Base-by-base conservation (phyloP, 805 yeast species). In the Yamadazyma akitaensis region DNA sequence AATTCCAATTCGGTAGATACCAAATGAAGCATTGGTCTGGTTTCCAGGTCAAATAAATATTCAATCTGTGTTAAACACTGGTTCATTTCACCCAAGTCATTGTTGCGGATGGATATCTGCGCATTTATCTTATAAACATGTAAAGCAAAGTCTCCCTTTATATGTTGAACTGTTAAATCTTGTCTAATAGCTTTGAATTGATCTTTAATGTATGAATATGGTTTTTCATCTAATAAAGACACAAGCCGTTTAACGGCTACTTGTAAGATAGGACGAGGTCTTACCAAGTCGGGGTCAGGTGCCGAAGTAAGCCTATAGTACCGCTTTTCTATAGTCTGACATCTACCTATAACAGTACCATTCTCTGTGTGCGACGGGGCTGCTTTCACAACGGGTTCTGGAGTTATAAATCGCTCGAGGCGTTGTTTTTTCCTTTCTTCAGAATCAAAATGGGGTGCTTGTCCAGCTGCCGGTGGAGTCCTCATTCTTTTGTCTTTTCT, bases 121-220 rank as follows among this genome's bases (percentile, higher is more conserved):
- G 94, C 94, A 64, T 92, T 96, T 2, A 82, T 76, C 63, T 89
- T 94, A 63, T 94, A 92, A 0, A 89, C 96, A 45, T 68, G 60
- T 5, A 89, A 79, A 0, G 97, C 80, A 60, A 94, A 87, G 37
- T 78, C 82, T 57, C 81, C 81, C 56, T 84, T 84, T 37, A 92
- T 83, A 59, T 86, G 86, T 66, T 92, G 99, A 9, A 92, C 97
- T 2, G 95, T 87, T 53, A 92, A 67, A 66, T 92, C 99, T 65
- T 92, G 99, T 56, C 99, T 75, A 49, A 94, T 76, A 0, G 97
- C 87, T 65, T 91, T 92, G 60, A 92, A 79, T 65, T 92, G 99
- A 62, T 88, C 94, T 59, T 92, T 85, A 11, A 88, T 65, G 62
- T 92, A 92, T 33, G 82, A 74, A 61, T 94, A 94, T 41, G 76